These are phyloP conservation scores for Aureobasidium sp. DNA, from an alignment of 2,329 filamentous ascomycete species.

Conservation along the genomic window DNA sequence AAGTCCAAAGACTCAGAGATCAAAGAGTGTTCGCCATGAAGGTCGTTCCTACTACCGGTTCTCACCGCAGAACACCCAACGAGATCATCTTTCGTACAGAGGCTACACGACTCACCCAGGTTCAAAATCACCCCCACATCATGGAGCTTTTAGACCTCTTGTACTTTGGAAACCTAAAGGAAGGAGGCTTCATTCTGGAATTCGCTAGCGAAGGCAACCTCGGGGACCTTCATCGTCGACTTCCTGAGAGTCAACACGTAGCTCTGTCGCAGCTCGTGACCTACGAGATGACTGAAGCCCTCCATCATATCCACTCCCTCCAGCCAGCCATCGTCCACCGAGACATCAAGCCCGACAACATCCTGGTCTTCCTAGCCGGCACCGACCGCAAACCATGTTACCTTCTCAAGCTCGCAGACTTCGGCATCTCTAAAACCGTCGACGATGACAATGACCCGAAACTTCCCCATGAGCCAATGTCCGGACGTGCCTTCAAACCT, in stretches of 20 bases:
- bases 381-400: not conserved
- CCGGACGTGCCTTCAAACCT: not conserved
- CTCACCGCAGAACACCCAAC: not conserved
- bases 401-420: slow-evolving; percentile 4
- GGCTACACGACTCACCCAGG: not conserved
- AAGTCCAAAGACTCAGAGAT: not conserved
- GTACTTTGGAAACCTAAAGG: not conserved
- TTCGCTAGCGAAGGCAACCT: not conserved
- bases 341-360: slow-evolving; percentile 12
- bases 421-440: not conserved
- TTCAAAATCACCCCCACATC: not conserved
- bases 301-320: not conserved
- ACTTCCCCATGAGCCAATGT: not conserved
- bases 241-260: not conserved
- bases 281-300: not conserved
- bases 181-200: not conserved
- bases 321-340: not conserved
- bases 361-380: not conserved
- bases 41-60: not conserved
- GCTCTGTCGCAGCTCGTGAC: not conserved
- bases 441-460: not conserved
- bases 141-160: not conserved
- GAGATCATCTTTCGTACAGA: not conserved
- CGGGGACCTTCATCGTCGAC: not conserved
- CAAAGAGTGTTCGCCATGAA: not conserved